Base-by-base conservation (phyloP, 1,284 basidiomycete genomes). In the Cutaneotrichosporon sp. region DNA sequence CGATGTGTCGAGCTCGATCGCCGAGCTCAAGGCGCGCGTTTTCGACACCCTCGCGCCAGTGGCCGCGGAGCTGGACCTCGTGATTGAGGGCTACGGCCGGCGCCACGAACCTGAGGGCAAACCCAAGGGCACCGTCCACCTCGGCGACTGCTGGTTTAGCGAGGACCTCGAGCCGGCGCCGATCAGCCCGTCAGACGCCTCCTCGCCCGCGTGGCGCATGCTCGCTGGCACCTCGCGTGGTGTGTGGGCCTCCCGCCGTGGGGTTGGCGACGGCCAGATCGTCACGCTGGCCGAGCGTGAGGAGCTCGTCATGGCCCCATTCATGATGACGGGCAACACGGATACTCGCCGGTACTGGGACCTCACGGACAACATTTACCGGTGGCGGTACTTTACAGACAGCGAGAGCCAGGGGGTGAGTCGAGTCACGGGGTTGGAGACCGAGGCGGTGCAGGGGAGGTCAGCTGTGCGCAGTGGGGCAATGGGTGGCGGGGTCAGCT, bases 301-400 rank as follows among this genome's bases (percentile, higher is more conserved):
- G 38, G 71, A 73, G 42, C 67, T 71, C 3, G 70, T 74, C 56
- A 76, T 79, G 11, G 60, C 76, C 2, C 77, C 77, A 2, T 77
- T 59, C 53, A 68, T 71, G 14, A 69, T 69, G 10, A 74, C 75
- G 59, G 54, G 47, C 36, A 56, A 60, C 59, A 56, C 59, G 8
- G 75, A 75, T 36, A 75, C 73, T 62, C 73, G 76, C 63, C 72
- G 73, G 69, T 78, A 76, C 65, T 78, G 79, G 66, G 72, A 76
- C 57, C 69, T 80, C 31, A 72, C 73, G 25, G 69, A 69, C 64
- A 70, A 76, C 64, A 68, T 80, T 36, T 79, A 71, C 59, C 70
- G 77, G 18, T 79, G 59, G 57, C 31, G 59, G 51, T 70, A 72
- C 54, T 54, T 67, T 24, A 42, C 59, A 6, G 54, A 56, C 38